Evolutionary conservation across 75 land plant genomes (phyloP).

Genomic region (Cupressus sempervirens): DNA sequence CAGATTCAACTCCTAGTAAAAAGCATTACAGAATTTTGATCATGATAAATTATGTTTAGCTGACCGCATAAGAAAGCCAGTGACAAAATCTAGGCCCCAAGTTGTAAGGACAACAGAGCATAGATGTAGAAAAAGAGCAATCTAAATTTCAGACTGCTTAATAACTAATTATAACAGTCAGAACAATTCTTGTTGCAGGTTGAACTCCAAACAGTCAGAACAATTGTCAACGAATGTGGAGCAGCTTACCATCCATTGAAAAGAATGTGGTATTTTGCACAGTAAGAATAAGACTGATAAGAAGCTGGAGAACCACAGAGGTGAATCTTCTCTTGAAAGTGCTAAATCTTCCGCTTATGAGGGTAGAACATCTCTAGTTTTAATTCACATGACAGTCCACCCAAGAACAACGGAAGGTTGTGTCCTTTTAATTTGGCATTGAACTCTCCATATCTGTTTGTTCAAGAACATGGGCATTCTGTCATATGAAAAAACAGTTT

Average conservation of each 20-base stretch:
- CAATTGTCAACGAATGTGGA: background rate
- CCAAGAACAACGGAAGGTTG: conserved; percentile 6
- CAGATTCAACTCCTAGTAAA: background rate
- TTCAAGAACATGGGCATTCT: background rate
- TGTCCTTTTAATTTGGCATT: background rate
- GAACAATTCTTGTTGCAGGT: background rate
- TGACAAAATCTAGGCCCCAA: too few relatives aligned
- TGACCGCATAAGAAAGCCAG: background rate
- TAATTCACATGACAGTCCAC: background rate
- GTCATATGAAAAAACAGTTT: too few relatives aligned
- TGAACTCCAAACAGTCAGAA: background rate
- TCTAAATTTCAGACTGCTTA: background rate
- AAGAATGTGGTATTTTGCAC: conserved; percentile 3
- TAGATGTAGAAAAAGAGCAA: background rate
- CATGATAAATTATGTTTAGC: too few relatives aligned
- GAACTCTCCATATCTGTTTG: background rate
- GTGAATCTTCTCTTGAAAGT: conserved; percentile 10
- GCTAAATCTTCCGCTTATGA: conserved; percentile 9
- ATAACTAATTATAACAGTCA: background rate
- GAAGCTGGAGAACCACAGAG: conserved; percentile 1
- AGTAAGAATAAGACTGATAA: background rate
- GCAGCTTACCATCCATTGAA: background rate
- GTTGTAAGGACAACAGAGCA: background rate
- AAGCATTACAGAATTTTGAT: background rate
- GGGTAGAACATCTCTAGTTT: conserved; percentile 6